These are phyloP conservation scores for Cicer yamashitae DNA, from an alignment of 306 rosid species.

Conservation along the genomic window DNA sequence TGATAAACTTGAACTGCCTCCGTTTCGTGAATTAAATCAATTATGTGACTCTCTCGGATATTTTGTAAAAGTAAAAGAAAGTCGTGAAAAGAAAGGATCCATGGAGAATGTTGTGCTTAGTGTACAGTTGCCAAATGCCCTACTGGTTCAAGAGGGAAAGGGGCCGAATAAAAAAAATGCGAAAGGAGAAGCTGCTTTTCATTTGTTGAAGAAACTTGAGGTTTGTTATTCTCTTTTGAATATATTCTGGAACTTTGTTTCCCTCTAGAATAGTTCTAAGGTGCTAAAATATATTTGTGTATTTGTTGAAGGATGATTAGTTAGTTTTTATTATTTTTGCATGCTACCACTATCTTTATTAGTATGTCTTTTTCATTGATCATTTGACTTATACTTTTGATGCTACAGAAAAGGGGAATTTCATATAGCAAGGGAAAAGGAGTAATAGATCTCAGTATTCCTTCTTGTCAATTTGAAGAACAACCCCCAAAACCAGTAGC, in stretches of 20 bases:
- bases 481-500: slow-evolving; percentile 16
- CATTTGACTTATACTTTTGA: slow-evolving; percentile 35
- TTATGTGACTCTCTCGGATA: slow-evolving; percentile 80
- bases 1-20: slow-evolving; percentile 87
- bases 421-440: slow-evolving; percentile 66
- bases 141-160: slow-evolving; percentile 60
- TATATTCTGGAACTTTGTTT: slow-evolving; percentile 8
- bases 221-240: slow-evolving; percentile 53
- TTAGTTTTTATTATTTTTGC: slow-evolving; percentile 19
- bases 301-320: slow-evolving; percentile 7
- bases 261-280: slow-evolving; percentile 8
- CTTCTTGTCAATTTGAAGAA: slow-evolving; percentile 34
- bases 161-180: slow-evolving; percentile 66
- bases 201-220: slow-evolving; percentile 74
- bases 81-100: slow-evolving; percentile 57
- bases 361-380: slow-evolving; percentile 17
- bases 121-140: slow-evolving; percentile 67
- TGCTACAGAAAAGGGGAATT: slow-evolving; percentile 70
- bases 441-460: slow-evolving; percentile 40
- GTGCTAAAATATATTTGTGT: background rate
- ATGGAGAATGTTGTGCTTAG: slow-evolving; percentile 60
- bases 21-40: slow-evolving; percentile 70
- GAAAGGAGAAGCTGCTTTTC: slow-evolving; percentile 85
- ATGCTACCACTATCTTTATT: slow-evolving; percentile 17
- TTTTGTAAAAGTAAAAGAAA: slow-evolving; percentile 65